A percentile compares a stretch with the other conserved stretches of the same genome.
Evolutionary conservation across 2,329 filamentous ascomycete genomes (phyloP).

Genomic region (Pochonia chlamydosporia): DNA sequence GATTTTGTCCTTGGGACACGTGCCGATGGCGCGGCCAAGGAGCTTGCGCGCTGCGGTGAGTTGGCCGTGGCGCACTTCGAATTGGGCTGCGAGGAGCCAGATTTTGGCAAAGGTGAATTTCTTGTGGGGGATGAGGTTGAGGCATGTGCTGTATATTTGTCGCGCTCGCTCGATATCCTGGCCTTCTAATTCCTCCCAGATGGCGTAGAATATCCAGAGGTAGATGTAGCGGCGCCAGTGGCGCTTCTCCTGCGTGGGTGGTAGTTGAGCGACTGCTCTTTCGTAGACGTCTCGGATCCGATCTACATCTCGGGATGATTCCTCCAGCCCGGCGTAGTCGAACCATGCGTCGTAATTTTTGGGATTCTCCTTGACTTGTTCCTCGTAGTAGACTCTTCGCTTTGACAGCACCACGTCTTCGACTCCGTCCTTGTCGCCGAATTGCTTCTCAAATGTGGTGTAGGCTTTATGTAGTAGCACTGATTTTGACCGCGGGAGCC

Average conservation of each 20-base stretch:
- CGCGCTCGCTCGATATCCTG: constrained; percentile 72
- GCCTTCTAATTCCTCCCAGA: constrained; percentile 88
- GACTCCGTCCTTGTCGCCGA: constrained; percentile 85
- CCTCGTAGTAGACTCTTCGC: constrained; percentile 86
- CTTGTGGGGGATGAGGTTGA: constrained; percentile 87
- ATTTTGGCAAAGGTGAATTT: constrained; percentile 97
- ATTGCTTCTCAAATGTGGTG: constrained; percentile 97
- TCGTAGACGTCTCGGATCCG: constrained; percentile 91
- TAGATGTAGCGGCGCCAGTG: constrained; percentile 98
- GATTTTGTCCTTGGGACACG: constrained; percentile 92
- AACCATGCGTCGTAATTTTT: constrained; percentile 99
- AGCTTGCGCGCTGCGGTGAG: constrained; percentile 79
- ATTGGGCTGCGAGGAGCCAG: constrained; percentile 90
- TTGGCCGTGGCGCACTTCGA: constrained; percentile 83
- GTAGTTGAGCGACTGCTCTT: constrained; percentile 89
- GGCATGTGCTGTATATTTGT: constrained; percentile 85
- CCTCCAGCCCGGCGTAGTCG: constrained; percentile 87
- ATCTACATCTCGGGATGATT: constrained; percentile 74
- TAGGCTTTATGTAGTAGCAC: constrained; percentile 85
- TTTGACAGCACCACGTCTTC: constrained; percentile 96
- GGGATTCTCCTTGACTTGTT: constrained; percentile 86
- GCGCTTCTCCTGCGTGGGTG: constrained; percentile 91
- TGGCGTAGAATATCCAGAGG: constrained; percentile 93
- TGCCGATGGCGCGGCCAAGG: constrained; percentile 82
- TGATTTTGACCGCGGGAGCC: constrained; percentile 81